Evolutionary conservation across 176 grass and related monocot species (phyloP), one percentile per base, ranked within the genome.

Genomic region (Carex scoparia): DNA sequence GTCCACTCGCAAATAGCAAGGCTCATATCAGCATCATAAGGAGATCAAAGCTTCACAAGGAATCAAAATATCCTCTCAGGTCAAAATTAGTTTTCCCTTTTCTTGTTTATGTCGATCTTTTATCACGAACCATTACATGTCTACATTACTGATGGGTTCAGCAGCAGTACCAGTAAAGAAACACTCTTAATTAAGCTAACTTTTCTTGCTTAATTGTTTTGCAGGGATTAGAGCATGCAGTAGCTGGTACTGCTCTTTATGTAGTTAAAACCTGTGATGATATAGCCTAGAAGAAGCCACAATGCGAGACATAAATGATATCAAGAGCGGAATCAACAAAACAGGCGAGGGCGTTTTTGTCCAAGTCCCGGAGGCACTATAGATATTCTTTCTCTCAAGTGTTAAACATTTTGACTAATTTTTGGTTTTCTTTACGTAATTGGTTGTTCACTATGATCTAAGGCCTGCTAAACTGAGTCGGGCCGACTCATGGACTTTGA

Each of bases 11-110:
- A 15, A 70, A 67, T 23, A 84, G 79, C 90, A 97, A 92, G 92
- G 92, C 18, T 70, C 89, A 61, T 97, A 97, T 57, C 48, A 85
- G 84, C 94, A 94, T 84, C 94, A 97, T 64, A 94, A 94, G 62
- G 93, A 92, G 86, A 84, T 97, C 61, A 97, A 90, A 88, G 94
- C 94, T 74, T 92, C 94, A 84, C 94, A 94, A 83, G 94, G 94
- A 56, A 80, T 97, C 66, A 97, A 97, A 89, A 91, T 97, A 86
- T 97, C 94, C 62, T 92, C 92, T 1, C 91, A 97, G 94, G 94
- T 97, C 74, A 48, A 28, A 85, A 72, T 81, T 37, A 83, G 40
- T 49, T 70, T 86, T 0, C 55, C 65, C 79, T 0, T 53, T 71
- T 81, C 55, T 11, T 27, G 57, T 85, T 73, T 67, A 60, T 70